These are phyloP conservation scores for Fusarium humuli DNA, from an alignment of 2,329 filamentous ascomycete species.

Conservation along the genomic window DNA sequence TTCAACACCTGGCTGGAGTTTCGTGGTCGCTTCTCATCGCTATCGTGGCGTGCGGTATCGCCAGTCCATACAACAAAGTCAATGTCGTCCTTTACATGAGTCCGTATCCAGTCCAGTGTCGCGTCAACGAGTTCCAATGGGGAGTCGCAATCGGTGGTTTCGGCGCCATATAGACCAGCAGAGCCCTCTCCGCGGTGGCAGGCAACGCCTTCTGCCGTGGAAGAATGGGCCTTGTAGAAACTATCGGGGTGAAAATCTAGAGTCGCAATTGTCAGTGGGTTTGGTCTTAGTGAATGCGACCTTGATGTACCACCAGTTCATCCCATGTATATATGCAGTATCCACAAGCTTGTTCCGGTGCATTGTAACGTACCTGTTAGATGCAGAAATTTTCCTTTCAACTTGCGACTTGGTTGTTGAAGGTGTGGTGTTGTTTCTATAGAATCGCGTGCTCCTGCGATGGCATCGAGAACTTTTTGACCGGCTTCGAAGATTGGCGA, in stretches of 20 bases:
- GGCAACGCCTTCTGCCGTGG: constrained; percentile 73
- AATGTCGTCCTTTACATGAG: constrained; percentile 79
- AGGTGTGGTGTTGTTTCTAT: constrained; percentile 25
- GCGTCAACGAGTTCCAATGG: constrained; percentile 84
- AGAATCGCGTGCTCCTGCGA: constrained; percentile 24
- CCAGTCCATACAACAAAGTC: constrained; percentile 96
- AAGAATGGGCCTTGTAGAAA: constrained; percentile 84
- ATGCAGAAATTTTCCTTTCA: constrained; percentile 84
- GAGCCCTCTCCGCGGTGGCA: constrained; percentile 84
- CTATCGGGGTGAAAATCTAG: constrained; percentile 92
- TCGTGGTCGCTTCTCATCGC: constrained; percentile 83
- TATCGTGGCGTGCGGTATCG: constrained; percentile 90
- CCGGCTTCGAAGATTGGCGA: constrained; percentile 41
- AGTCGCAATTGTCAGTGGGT: constrained; percentile 26
- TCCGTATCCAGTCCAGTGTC: constrained; percentile 88
- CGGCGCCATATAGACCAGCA: constrained; percentile 85
- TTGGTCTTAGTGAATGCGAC: constrained; percentile 6
- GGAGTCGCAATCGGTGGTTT: constrained; percentile 89
- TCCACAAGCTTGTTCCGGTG: constrained; percentile 5
- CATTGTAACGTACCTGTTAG: constrained; percentile 76
- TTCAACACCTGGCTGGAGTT: constrained; percentile 79
- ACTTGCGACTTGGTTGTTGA: constrained; percentile 54
- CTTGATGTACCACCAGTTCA: constrained; percentile 7
- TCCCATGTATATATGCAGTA: constrained; percentile 21
- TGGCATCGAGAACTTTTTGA: constrained; percentile 35